Evolutionary conservation across 768 basidiomycete species (phyloP), one percentile per base, ranked within the genome.

Genomic region (Pholiota microspora): DNA sequence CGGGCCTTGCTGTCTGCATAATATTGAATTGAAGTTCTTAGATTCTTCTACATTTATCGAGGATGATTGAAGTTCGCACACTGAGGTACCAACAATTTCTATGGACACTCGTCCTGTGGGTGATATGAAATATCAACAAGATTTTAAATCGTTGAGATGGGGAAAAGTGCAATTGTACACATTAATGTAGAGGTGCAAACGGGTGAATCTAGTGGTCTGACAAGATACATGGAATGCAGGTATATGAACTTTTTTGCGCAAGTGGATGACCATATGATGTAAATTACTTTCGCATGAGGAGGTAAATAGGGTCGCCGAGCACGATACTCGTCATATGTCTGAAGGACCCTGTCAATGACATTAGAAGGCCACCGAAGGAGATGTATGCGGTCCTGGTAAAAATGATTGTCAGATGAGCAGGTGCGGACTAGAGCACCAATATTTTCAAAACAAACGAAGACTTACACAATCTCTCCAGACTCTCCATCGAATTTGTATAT

Each of bases 401-500:
- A 49, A 29, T 31, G 12, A 42, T 52, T 28, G 63, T 36, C 47
- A 61, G 65, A 12, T 6, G 12, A 31, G 7, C 29, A 6, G 44
- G 48, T 2, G 34, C 28, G 10, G 44, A 46, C 51, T 49, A 21
- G 46, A 48, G 49, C 23, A 18, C 57, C 44, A 35, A 21, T 15
- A 31, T 7, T 32, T 18, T 25, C 16, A 40, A 15, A 12, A 3
- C 15, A 9, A 24, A 31, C 47, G 45, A 53, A n/a, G n/a, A 76
- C 89, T 59, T 76, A 95, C 93, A 96, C 94, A 62, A 86, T 83
- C 62, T 95, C 93, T 29, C 81, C 79, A 12, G 82, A 83, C 56
- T 85, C 88, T 13, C 89, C 87, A 67, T 99, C 96, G 68, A 96
- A 97, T 69, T 94, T 94, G 79, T 99, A 99, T 45, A 98, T 91